phyloP scores from a whole-genome alignment of 768 basidiomycete species.

The Pleurotus eryngii region DNA sequence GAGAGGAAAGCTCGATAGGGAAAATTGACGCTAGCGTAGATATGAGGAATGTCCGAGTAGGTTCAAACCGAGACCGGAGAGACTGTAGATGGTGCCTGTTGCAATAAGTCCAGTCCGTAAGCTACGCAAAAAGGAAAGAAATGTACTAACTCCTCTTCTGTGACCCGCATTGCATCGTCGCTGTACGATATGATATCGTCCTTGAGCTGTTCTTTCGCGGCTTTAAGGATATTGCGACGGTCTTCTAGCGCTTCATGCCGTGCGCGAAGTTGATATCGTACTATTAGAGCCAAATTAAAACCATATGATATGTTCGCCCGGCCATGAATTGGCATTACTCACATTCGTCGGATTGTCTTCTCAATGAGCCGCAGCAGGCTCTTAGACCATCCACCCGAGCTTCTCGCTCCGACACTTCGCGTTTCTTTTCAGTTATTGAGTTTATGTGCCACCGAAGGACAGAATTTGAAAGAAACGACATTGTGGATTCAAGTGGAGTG shows the following conservation, averaged over 20 bases:
- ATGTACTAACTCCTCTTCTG: slow-evolving; percentile 34
- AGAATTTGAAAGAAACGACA: slow-evolving; percentile 4
- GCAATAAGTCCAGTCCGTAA: slow-evolving; percentile 12
- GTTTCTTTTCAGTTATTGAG: slow-evolving; percentile 45
- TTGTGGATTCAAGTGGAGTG: slow-evolving; percentile 3
- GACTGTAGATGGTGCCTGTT: slow-evolving; percentile 43
- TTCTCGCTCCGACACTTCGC: slow-evolving; percentile 67
- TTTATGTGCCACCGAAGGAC: slow-evolving; percentile 11
- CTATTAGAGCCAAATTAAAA: slow-evolving; percentile 18
- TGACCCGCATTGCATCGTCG: slow-evolving; percentile 28
- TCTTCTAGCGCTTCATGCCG: slow-evolving; percentile 23
- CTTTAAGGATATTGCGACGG: slow-evolving; percentile 43
- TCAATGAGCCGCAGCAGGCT: slow-evolving; percentile 37
- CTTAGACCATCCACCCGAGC: slow-evolving; percentile 49
- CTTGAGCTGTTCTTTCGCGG: slow-evolving; percentile 38
- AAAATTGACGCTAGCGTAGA: slow-evolving; percentile 74
- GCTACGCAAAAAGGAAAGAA: slow-evolving; percentile 5
- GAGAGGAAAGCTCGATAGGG: slow-evolving; percentile 83
- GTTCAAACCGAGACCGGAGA: slow-evolving; percentile 47
- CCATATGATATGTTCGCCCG: neutral
- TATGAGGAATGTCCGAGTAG: slow-evolving; percentile 61
- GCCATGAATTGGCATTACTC: slow-evolving; percentile 16
- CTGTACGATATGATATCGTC: slow-evolving; percentile 23
- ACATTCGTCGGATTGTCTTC: slow-evolving; percentile 46
- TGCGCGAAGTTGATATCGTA: slow-evolving; percentile 25